Evolutionary conservation across 140 eudicot genomes (phyloP), one percentile per base, ranked within the genome.

Genomic region (Erigeron philadelphicus): DNA sequence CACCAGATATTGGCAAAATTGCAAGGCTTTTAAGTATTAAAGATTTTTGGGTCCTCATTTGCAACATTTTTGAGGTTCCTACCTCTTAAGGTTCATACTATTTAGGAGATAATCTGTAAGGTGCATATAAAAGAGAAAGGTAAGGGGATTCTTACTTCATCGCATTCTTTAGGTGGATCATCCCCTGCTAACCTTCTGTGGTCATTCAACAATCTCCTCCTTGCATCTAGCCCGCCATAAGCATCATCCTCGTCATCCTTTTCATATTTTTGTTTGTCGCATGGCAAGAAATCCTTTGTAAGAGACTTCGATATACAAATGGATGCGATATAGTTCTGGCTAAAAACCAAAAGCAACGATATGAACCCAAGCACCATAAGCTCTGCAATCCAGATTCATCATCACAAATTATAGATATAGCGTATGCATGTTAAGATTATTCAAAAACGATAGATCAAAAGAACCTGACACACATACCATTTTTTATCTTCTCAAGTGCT

Each of bases 311-410:
- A 85, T 38, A 93, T 64, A 70, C 98, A 92, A 7, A 92, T 68
- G 5, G 66, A 19, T 40, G 90, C 81, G 44, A 92, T 92, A 80
- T 78, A 83, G 70, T 67, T 82, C 72, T 92, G 98, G 70, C 95
- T 80, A 67, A 89, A 93, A 67, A 87, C 83, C 66, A 93, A 75
- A 48, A 86, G 83, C 69, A 93, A 70, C 45, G 98, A 93, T 61
- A 93, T 93, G 72, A 93, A 93, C 52, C 98, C 98, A 16, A 93
- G 85, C n/a, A 93, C 76, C 98, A 93, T 93, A 50, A 93, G 88
- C 85, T 93, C 98, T 93, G 94, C 80, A 78, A 61, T 42, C 16
- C 61, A 66, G 23, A 41, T 35, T n/a, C 13, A 38, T 38, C 45
- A 17, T 16, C 49, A 38, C 9, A 18, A 11, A 38, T 7, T 10